Evolutionary conservation across 2,329 filamentous ascomycete genomes (phyloP), one percentile per base, ranked within the genome.

Genomic region (Diaporthe eres): DNA sequence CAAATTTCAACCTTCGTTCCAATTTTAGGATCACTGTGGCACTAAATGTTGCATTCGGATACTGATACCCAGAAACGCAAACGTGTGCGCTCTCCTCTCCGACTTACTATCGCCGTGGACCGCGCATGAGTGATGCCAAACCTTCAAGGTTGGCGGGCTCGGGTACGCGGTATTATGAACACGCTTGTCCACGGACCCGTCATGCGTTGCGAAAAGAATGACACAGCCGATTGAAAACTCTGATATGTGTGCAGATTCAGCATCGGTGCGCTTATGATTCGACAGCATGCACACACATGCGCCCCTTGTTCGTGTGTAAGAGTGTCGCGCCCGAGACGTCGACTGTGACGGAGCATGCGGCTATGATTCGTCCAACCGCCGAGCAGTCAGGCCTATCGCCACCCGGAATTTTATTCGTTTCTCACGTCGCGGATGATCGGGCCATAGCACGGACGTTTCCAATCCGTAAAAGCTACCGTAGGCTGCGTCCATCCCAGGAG

Each of bases 271-370:
- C 65, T 53, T 28, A 39, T 42, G 31, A 17, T 39, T n/a, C n/a
- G n/a, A 53, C 25, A n/a, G 47, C 65, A 53, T 34, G 47, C 13
- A 28, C 34, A 68, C n/a, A 19, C 31, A 12, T 68, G 34, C 47
- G 22, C 31, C 47, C 47, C 47, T 65, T 37, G 63, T 7, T 8
- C 22, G 34, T 8, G 42, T 49, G 65, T n/a, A 19, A 68, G 31
- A 31, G 65, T 42, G 65, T 68, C 31, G 25, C 65, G 63, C 44
- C 49, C 34, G 65, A 68, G 65, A 68, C 65, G 65, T 53, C 65
- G 31, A 53, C 34, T 68, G 65, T 53, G 31, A 68, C 65, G 47
- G 65, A 68, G 65, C 34, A 53, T 68, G 65, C 47, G 65, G 47
- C 22, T 68, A 42, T 53, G 65, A 68, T 68, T 53, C 47, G 31